phyloP scores from a whole-genome alignment of 2,329 filamentous ascomycete species.

The Botrytis byssoidea region DNA sequence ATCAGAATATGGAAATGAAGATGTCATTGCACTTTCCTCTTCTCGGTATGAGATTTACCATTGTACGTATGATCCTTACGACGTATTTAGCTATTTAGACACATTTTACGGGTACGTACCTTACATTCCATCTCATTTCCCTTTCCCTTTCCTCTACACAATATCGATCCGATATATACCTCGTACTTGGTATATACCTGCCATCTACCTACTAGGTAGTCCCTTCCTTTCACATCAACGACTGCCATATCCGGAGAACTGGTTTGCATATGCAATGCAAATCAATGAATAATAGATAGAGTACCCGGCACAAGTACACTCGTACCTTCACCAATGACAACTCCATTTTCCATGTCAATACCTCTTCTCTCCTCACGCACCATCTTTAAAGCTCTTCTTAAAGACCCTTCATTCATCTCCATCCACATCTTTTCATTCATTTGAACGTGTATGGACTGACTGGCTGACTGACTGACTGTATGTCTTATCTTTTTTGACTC shows the following conservation, averaged over 20 bases:
- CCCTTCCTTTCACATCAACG: background rate
- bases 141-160: background rate
- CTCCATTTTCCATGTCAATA: background rate
- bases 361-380: background rate
- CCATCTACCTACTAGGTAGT: too few relatives aligned
- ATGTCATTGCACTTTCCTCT: background rate
- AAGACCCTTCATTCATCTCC: background rate
- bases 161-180: background rate
- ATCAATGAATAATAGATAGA: background rate
- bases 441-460: background rate
- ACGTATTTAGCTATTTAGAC: too few relatives aligned
- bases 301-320: background rate
- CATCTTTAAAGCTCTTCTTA: background rate
- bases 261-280: background rate
- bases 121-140: background rate
- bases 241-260: background rate
- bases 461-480: background rate
- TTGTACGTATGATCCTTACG: background rate
- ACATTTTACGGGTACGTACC: background rate
- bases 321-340: background rate
- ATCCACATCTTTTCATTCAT: background rate
- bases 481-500: background rate
- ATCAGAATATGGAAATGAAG: background rate
- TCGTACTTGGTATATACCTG: background rate
- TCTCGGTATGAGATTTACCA: background rate